Base-by-base conservation (phyloP, 805 yeast genomes). In the Nakazawaea pomicola region DNA sequence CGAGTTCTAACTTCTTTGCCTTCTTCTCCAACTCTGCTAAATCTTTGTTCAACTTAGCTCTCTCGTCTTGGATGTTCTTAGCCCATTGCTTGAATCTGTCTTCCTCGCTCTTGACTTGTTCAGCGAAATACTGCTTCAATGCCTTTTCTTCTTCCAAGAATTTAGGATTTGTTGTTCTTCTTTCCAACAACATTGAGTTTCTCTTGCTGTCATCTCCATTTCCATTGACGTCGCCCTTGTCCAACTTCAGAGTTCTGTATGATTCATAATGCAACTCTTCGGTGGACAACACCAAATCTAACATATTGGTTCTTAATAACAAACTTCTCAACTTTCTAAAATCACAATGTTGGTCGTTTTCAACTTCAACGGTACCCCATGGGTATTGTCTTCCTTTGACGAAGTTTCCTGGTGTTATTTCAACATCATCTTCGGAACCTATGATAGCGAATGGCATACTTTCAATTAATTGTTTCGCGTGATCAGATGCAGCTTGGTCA, bases 41-140 rank as follows among this genome's bases (percentile, higher is more conserved):
- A 64, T 93, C 99, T 63, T 83, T 84, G 67, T 93, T 93, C 60
- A 93, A 74, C 62, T 95, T 78, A 64, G 89, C 86, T 68, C 96
- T 84, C 68, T 93, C 97, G 53, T 87, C 88, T 51, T 89, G 93
- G 53, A 93, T 87, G 60, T 93, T 91, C 54, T 89, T 86, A 68
- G 90, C 97, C 99, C 99, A 93, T 70, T 91, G 96, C 71, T 95
- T 86, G 65, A 93, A 93, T 59, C 99, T 78, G 56, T 88, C 95
- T 58, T 93, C 99, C 68, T 93, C 99, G 36, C 85, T 85, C 68
- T 91, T 90, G 46, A 93, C 87, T 69, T 93, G 97, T 63, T 90
- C 97, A 8, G 98, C 91, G 67, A 93, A 93, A 62, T 85, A 85
- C 66, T 85, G 83, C 75, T 93, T 88, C 58, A 93, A 73, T 25